Evolutionary conservation across 2,329 filamentous ascomycete species (phyloP), one percentile per base, ranked within the genome.

Genomic region (Ophiostoma triangulosporum): DNA sequence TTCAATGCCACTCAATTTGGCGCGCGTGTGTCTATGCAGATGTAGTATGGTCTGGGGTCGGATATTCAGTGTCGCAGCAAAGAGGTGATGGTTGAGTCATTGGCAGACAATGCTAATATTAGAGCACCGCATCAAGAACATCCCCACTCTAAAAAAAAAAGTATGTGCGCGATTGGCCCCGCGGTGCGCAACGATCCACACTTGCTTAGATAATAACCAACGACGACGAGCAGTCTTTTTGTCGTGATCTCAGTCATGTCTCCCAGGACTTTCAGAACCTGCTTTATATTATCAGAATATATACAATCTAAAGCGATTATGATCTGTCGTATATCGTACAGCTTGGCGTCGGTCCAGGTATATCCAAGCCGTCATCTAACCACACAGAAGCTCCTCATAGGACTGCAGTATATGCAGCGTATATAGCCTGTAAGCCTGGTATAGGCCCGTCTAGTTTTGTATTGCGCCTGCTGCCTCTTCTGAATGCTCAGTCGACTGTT

Each of bases 41-140:
- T 29, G 43, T 8, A 27, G 26, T 46, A 26, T 6, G 24, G 8
- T 26, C 15, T 17, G 24, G 9, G 38, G 22, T 8, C 5, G 6
- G 6, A 4, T 46, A 12, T 17, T 38, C 43, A 46, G 24, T 29
- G 35, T 46, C 15, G 24, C 15, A 27, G 40, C 15, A 29, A 27
- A 46, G 24, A 29, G 17, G 43, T 48, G 24, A 24, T 32, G 33
- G 29, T 29, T 54, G 52, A 54, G 52, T 54, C 52, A 54, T 50
- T 54, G 31, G 52, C 17, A 22, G 17, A 27, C 29, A 29, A 29
- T 45, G 52, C 35, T 43, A 11, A 9, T n/a, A 52, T 48, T 29
- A 29, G 6, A 40, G 32, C 40, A 32, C 32, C 48, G 52, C 48
- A 54, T 54, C 31, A n/a, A 54, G 52, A 50, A 54, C n/a, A 31